A percentile compares a stretch with the other conserved stretches of the same genome.
These are phyloP conservation scores for Hemisphaericaspora subhashii DNA, from an alignment of 1,139 yeast genomes.

Conservation along the genomic window DNA sequence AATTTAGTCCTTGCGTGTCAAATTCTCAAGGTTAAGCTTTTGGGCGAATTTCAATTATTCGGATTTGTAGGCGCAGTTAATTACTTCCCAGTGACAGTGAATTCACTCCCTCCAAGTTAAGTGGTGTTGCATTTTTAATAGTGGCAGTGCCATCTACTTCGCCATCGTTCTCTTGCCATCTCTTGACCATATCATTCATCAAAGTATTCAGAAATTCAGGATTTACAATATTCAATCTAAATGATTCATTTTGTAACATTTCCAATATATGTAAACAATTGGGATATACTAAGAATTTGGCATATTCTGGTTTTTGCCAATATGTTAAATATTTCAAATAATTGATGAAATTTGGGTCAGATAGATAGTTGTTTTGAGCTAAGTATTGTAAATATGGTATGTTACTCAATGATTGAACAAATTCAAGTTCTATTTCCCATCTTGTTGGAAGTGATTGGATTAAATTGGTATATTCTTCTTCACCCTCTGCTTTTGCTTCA, in stretches of 20 bases:
- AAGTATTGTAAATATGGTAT: constrained; percentile 72
- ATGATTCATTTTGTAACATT: constrained; percentile 55
- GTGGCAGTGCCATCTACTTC: not conserved
- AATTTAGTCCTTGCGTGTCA: no score
- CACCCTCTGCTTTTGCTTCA: constrained; percentile 3
- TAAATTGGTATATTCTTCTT: constrained; percentile 9
- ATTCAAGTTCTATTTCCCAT: constrained; percentile 83
- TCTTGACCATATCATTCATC: constrained; percentile 75
- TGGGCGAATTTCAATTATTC: no score
- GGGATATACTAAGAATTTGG: constrained; percentile 69
- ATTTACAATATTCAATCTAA: constrained; percentile 54
- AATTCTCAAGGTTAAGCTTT: no score
- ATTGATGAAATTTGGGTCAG: constrained; percentile 58
- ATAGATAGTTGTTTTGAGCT: constrained; percentile 71
- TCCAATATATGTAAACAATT: constrained; percentile 69
- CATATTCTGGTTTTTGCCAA: constrained; percentile 70
- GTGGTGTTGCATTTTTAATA: not conserved
- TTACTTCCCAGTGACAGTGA: not conserved
- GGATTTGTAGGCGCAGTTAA: no score
- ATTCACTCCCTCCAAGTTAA: not conserved
- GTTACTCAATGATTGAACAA: constrained; percentile 79
- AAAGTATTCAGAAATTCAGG: constrained; percentile 58
- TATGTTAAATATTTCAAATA: constrained; percentile 70
- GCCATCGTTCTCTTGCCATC: constrained; percentile 48
- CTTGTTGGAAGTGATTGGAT: constrained; percentile 56